phyloP scores from a whole-genome alignment of 2,329 filamentous ascomycete species.

The Fusarium oxysporum region DNA sequence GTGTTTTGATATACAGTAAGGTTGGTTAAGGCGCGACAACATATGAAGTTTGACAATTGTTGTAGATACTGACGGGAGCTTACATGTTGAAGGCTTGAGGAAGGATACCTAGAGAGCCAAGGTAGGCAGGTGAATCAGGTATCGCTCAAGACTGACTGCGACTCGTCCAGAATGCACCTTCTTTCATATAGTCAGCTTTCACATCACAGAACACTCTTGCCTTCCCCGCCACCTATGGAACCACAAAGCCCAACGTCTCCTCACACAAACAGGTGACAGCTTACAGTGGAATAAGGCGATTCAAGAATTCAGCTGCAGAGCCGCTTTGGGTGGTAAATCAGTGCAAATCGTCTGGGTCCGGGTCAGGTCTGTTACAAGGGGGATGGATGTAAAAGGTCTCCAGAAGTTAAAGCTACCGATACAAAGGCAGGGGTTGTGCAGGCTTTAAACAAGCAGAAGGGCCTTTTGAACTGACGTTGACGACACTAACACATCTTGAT shows the following conservation, averaged over 20 bases:
- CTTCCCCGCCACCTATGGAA: neutral
- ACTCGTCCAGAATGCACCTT: slow-evolving; percentile 24
- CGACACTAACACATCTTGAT: slow-evolving; percentile 16
- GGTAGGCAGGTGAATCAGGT: neutral
- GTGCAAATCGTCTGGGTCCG: slow-evolving; percentile 30
- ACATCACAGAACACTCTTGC: neutral
- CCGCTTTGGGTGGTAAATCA: slow-evolving; percentile 12
- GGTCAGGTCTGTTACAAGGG: slow-evolving; percentile 25
- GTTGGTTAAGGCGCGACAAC: neutral
- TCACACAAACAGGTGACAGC: slow-evolving; percentile 2
- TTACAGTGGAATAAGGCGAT: slow-evolving; percentile 30
- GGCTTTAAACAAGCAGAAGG: slow-evolving; percentile 39
- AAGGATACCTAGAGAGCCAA: neutral
- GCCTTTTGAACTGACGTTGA: slow-evolving; percentile 41
- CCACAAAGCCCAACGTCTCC: neutral
- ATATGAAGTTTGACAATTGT: neutral
- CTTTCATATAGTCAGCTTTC: slow-evolving; percentile 30
- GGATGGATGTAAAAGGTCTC: slow-evolving; percentile 29
- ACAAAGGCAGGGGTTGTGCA: slow-evolving; percentile 37
- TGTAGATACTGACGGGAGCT: slow-evolving; percentile 23
- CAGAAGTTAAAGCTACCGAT: slow-evolving; percentile 3
- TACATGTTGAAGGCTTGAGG: slow-evolving; percentile 33
- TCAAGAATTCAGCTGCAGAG: slow-evolving; percentile 24
- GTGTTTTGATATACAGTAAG: neutral
- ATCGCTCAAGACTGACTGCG: neutral